Percentiles rank a stretch among this genome's conserved stretches.
Evolutionary conservation across 345 rosid genomes (phyloP).

Genomic region (Lenwebbia sp.): DNA sequence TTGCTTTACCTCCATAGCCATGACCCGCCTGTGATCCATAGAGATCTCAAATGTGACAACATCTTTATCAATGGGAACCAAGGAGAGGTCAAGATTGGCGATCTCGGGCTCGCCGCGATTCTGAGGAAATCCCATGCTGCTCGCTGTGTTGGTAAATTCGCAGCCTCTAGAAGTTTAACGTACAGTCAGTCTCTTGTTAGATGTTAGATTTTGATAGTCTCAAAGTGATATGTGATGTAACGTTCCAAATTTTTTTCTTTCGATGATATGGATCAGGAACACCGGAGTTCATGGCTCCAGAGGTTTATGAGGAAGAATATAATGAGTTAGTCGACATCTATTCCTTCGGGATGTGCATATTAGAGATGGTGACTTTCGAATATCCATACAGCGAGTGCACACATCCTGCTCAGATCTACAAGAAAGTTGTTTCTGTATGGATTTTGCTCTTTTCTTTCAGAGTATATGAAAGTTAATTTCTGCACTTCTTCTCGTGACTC

Average conservation of each 20-base stretch:
- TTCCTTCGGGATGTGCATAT: constrained; percentile 92
- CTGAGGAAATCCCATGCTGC: constrained; percentile 86
- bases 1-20: constrained; percentile 79
- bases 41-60: constrained; percentile 98
- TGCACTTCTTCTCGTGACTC: background rate
- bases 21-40: constrained; percentile 86
- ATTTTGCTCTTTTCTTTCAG: background rate
- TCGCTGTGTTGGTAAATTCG: constrained; percentile 66
- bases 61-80: constrained; percentile 95
- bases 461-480: background rate
- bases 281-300: constrained; percentile 99
- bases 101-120: constrained; percentile 94
- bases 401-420: constrained; percentile 96
- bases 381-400: constrained; percentile 96
- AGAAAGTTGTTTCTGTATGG: constrained; percentile 89
- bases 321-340: constrained; percentile 95
- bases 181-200: background rate
- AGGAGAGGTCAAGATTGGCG: constrained; percentile 98
- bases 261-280: constrained; percentile 41
- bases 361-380: constrained; percentile 96
- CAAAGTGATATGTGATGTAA: background rate
- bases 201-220: background rate
- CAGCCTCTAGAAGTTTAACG: background rate
- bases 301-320: constrained; percentile 90
- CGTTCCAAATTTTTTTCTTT: background rate